Evolutionary conservation across 495 filamentous ascomycete species (phyloP).

Genomic region (Neurospora sp.): DNA sequence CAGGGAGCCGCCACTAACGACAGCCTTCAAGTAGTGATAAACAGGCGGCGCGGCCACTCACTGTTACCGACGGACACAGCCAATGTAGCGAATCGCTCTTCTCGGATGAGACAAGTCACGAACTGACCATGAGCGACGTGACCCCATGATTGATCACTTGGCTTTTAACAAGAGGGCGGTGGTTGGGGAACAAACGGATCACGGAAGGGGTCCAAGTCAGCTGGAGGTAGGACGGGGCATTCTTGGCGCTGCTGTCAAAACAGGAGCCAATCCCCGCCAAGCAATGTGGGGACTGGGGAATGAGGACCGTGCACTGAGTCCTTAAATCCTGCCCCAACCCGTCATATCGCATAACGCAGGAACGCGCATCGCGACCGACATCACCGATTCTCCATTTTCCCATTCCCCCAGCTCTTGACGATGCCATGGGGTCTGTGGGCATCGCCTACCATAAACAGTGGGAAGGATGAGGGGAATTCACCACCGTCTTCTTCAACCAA

Average conservation of each 20-base stretch:
- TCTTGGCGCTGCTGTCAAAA: background rate
- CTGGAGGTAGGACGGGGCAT: background rate
- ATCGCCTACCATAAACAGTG: slow-evolving; percentile 5
- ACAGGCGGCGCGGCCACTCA: background rate
- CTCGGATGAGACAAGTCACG: background rate
- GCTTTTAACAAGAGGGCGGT: background rate
- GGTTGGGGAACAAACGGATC: background rate
- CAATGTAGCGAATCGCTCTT: background rate
- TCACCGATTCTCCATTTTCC: background rate
- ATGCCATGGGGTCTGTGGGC: slow-evolving; percentile 19
- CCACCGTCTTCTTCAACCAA: background rate
- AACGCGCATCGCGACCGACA: background rate
- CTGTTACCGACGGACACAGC: background rate
- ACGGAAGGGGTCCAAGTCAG: background rate
- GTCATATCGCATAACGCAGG: background rate
- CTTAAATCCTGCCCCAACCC: background rate
- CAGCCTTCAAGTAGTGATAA: background rate
- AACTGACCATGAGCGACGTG: background rate
- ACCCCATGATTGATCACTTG: background rate
- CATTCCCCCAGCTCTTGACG: slow-evolving; percentile 1
- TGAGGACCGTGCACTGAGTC: background rate
- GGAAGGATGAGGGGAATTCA: background rate
- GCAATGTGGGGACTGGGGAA: background rate
- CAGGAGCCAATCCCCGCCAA: background rate
- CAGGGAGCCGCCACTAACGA: background rate